A percentile compares a stretch with the other conserved stretches of the same genome.
phyloP scores from a whole-genome alignment of 768 basidiomycete genomes.

The Cystobasidium onofrii region DNA sequence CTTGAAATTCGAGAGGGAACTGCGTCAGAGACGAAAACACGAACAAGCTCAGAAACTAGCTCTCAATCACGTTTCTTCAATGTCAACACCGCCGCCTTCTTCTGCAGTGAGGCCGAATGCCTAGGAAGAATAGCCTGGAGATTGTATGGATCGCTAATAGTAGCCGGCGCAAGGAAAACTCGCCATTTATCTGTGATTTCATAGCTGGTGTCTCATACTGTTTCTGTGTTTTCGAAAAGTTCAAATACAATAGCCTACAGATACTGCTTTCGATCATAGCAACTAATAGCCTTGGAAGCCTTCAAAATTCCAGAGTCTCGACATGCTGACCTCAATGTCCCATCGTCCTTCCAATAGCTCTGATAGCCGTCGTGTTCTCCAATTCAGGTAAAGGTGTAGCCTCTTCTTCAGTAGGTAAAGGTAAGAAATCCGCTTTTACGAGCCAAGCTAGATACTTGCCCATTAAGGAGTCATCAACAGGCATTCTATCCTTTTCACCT shows the following conservation, averaged over 20 bases:
- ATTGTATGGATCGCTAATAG: neutral
- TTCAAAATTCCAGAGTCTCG: neutral
- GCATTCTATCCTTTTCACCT: constrained; percentile 49
- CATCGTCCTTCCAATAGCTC: constrained; percentile 21
- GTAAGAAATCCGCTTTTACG: constrained; percentile 70
- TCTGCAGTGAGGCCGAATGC: neutral
- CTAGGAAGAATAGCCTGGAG: neutral
- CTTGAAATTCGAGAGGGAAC: constrained; percentile 25
- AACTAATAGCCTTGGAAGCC: too few relatives aligned
- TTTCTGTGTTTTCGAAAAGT: too few relatives aligned
- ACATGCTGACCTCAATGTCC: neutral
- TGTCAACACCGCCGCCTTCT: neutral
- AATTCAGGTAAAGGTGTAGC: constrained; percentile 23
- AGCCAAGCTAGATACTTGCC: constrained; percentile 90
- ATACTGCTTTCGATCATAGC: too few relatives aligned
- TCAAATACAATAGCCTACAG: too few relatives aligned
- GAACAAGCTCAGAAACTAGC: constrained; percentile 8
- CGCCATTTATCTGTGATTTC: too few relatives aligned
- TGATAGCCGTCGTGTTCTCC: neutral
- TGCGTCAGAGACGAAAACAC: neutral
- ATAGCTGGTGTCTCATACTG: too few relatives aligned
- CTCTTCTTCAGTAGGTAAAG: neutral
- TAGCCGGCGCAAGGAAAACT: too few relatives aligned
- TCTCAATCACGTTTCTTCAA: constrained; percentile 17
- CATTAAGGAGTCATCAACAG: constrained; percentile 68